A percentile compares a stretch with the other conserved stretches of the same genome.
Conservation (phyloP, 2,329 filamentous ascomycete genomes). For the Fusarium phyllophilum region DNA sequence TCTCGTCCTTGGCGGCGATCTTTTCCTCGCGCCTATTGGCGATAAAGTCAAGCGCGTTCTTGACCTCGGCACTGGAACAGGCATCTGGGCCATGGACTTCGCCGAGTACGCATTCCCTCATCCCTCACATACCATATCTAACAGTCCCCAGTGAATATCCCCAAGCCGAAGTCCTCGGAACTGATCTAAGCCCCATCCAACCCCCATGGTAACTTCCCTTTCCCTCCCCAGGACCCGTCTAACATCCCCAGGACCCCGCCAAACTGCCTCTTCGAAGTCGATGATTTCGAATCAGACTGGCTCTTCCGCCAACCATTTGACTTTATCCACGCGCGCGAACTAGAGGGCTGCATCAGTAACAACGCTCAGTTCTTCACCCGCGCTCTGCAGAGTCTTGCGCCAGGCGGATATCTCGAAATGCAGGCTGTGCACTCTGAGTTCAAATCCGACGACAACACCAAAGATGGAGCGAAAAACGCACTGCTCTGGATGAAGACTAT, state of each 20-base stretch:
- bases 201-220: slow-evolving; percentile 1
- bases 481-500: slow-evolving; percentile 12
- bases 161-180: slow-evolving; percentile 4
- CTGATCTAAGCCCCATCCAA: slow-evolving; percentile 25
- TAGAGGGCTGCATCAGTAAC: slow-evolving; percentile 11
- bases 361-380: not conserved
- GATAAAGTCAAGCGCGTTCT: slow-evolving; percentile 5
- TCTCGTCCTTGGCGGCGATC: slow-evolving; percentile 3
- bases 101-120: not conserved
- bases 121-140: accelerated
- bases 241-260: not conserved
- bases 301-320: slow-evolving; percentile 11
- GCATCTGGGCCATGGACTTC: slow-evolving; percentile 27
- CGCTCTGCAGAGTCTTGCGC: not conserved
- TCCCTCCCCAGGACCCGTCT: accelerated
- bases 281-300: slow-evolving; percentile 23
- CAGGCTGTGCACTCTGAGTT: slow-evolving; percentile 10
- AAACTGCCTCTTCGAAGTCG: slow-evolving; percentile 20
- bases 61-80: slow-evolving; percentile 20
- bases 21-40: slow-evolving; percentile 11
- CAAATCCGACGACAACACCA: slow-evolving; percentile 1
- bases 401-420: slow-evolving; percentile 17
- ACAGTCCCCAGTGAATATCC: not conserved
- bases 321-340: slow-evolving; percentile 13
- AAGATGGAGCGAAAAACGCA: not conserved